These are phyloP conservation scores for Rasamsonia emersonii DNA, from an alignment of 2,329 filamentous ascomycete species.

Conservation along the genomic window DNA sequence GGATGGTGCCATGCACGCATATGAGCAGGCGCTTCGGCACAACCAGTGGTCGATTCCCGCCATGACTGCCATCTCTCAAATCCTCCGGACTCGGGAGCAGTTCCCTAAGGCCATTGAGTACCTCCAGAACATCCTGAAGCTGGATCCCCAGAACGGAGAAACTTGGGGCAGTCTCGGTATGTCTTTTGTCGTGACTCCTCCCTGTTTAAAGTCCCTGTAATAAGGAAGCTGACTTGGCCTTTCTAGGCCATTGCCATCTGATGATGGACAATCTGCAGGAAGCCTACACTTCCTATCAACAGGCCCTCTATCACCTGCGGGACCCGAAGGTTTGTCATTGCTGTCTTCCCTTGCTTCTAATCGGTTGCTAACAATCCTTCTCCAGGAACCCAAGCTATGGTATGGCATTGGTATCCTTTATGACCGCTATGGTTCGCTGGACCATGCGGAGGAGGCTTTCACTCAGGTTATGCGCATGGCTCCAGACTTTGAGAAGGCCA, in stretches of 20 bases:
- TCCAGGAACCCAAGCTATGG: constrained; percentile 89
- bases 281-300: constrained; percentile 93
- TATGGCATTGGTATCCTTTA: constrained; percentile 98
- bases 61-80: constrained; percentile 89
- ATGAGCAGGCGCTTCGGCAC: constrained; percentile 79
- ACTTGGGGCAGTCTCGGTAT: constrained; percentile 91
- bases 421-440: constrained; percentile 88
- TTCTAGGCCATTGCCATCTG: constrained; percentile 89
- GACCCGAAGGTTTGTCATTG: constrained; percentile 69
- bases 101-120: constrained; percentile 93
- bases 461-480: constrained; percentile 99
- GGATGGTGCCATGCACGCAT: constrained; percentile 82
- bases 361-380: constrained; percentile 9
- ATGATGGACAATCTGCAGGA: constrained; percentile 99
- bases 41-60: constrained; percentile 83
- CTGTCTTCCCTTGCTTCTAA: background rate
- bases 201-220: constrained; percentile 10
- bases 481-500: constrained; percentile 94
- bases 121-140: constrained; percentile 78
- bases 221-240: too few species aligned
- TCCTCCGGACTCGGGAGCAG: constrained; percentile 83
- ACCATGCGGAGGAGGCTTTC: constrained; percentile 96
- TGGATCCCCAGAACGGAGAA: constrained; percentile 83
- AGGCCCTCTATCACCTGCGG: constrained; percentile 82
- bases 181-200: constrained; percentile 16